Evolutionary conservation across 177 flowering plant genomes (phyloP).

Genomic region (Vitis hybrid): DNA sequence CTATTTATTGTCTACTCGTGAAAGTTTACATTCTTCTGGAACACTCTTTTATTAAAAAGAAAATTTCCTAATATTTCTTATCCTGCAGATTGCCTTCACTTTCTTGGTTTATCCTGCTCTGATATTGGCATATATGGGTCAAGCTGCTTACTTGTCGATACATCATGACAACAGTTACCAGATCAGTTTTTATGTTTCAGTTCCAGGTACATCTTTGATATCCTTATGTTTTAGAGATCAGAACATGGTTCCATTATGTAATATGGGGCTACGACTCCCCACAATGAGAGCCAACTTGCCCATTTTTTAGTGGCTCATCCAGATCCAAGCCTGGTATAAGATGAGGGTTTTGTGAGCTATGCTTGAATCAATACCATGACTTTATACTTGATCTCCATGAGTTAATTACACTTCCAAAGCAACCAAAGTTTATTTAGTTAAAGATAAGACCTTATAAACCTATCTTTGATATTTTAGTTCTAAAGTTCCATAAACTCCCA

Average conservation of each 20-base stretch:
- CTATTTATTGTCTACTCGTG: neutral
- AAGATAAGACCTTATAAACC: too few relatives aligned
- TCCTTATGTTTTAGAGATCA: neutral
- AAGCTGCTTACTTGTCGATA: conserved; percentile 87
- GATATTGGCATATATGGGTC: conserved; percentile 94
- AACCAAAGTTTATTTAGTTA: too few relatives aligned
- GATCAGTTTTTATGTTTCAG: conserved; percentile 83
- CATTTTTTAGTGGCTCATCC: neutral
- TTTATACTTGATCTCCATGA: too few relatives aligned
- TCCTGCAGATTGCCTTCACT: conserved; percentile 80
- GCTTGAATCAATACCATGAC: neutral
- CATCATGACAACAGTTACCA: conserved; percentile 55
- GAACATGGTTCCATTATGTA: neutral
- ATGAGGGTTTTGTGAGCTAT: neutral
- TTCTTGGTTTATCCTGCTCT: conserved; percentile 91
- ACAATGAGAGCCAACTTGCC: neutral
- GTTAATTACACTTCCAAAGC: too few relatives aligned
- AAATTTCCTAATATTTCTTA: conserved; percentile 6
- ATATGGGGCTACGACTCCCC: neutral
- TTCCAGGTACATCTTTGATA: conserved; percentile 61
- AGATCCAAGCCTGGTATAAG: neutral
- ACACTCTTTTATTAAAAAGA: too few relatives aligned
- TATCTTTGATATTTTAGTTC: too few relatives aligned
- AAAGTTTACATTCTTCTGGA: neutral
- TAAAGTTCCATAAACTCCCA: too few relatives aligned